Evolutionary conservation across 371 early-diverging fungal genomes (phyloP), one percentile per base, ranked within the genome.

Genomic region (Mucor mucedo): DNA sequence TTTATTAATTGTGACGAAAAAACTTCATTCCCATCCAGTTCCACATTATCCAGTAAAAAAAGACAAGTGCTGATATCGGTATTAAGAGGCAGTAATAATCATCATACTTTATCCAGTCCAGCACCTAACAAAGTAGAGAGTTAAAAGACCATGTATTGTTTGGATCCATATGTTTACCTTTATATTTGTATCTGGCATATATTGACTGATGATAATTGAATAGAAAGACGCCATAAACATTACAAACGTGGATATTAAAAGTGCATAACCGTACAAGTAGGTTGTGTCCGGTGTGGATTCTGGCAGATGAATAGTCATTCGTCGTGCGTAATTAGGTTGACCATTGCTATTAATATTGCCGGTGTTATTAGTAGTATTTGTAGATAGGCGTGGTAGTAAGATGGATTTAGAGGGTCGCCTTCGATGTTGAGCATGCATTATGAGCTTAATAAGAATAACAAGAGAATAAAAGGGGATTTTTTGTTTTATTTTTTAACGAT

Each of bases 11-110:
- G 62, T 95, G 95, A 28, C 95, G 80, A 69, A 95, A 95, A 63
- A 92, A 90, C 81, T 97, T 96, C 90, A 96, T 91, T 29, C 96
- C 96, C 61, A 97, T 84, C 97, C 97, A 97, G 73, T 95, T 96
- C 85, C 91, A 91, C 32, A 95, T 74, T n/a, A 94, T 86, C 65
- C 90, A 89, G 66, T 90, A 87, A 10, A 92, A 78, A 53, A 87
- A 84, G 13, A 90, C 91, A 39, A 93, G 87, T 9, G 89, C 86
- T 0, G 95, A 89, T 28, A 94, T 80, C 4, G 95, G 96, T 21
- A 94, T 71, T 14, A 97, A 74, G 52, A 89, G 79, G 48, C 93
- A 91, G 72, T 94, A 97, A 73, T 95, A 94, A 28, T 86, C 76
- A 66, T 95, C 95, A n/a, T 87, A 73, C 57, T 86, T 88, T 47